Percentiles rank a stretch among this genome's conserved stretches.
phyloP scores from a whole-genome alignment of 106 monocot species.

The Iris macrosiphon region DNA sequence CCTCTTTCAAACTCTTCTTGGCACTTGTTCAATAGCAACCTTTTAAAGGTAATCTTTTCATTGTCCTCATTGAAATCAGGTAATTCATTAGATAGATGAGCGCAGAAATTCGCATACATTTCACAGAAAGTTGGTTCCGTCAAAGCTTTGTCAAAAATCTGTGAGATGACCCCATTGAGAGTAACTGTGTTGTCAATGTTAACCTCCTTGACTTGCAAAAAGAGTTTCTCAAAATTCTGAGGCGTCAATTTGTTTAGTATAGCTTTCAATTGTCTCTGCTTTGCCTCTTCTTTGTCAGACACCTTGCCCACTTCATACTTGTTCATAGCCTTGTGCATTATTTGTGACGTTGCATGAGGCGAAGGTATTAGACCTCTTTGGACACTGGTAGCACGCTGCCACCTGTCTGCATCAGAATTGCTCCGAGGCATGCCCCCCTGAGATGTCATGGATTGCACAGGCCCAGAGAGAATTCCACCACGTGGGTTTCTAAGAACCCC shows the following conservation, averaged over 20 bases:
- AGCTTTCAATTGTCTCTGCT: slow-evolving; percentile 70
- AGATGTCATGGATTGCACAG: slow-evolving; percentile 30
- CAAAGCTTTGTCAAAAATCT: slow-evolving; percentile 93
- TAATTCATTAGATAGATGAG: slow-evolving; percentile 50
- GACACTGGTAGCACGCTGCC: slow-evolving; percentile 40
- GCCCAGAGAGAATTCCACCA: slow-evolving; percentile 55
- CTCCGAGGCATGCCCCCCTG: slow-evolving; percentile 33
- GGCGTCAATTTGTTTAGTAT: slow-evolving; percentile 90
- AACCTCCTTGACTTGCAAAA: slow-evolving; percentile 65
- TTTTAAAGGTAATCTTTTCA: slow-evolving; percentile 79
- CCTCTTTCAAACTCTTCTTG: slow-evolving; percentile 96
- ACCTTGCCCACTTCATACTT: slow-evolving; percentile 79
- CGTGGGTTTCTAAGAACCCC: slow-evolving; percentile 63
- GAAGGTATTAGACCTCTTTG: slow-evolving; percentile 70
- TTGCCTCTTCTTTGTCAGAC: slow-evolving; percentile 58
- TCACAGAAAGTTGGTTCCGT: slow-evolving; percentile 92
- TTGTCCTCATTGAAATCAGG: slow-evolving; percentile 68
- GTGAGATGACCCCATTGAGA: slow-evolving; percentile 73
- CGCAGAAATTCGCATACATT: slow-evolving; percentile 96
- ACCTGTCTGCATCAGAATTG: slow-evolving; percentile 71
- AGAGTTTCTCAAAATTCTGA: slow-evolving; percentile 80
- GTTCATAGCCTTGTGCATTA: slow-evolving; percentile 73
- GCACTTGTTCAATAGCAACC: slow-evolving; percentile 82
- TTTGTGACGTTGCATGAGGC: slow-evolving; percentile 44
- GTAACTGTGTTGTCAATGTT: slow-evolving; percentile 55